A percentile compares a stretch with the other conserved stretches of the same genome.
These are phyloP conservation scores for Physcomitrellopsis africana DNA, from an alignment of 225 moss, liverwort and hornwort species.

Conservation along the genomic window DNA sequence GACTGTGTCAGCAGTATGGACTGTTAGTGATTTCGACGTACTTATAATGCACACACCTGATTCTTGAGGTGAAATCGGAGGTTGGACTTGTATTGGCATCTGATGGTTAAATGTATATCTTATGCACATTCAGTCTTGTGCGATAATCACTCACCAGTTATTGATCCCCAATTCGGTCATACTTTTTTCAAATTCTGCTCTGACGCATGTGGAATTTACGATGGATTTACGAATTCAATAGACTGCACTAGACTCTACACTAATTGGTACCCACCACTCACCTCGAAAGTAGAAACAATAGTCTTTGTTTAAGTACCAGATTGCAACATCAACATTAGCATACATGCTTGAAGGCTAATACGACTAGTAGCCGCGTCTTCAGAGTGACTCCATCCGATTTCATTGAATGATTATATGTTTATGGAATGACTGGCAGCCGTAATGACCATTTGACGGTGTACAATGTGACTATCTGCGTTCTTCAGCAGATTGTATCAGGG, in stretches of 20 bases:
- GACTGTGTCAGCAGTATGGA: conserved; percentile 46
- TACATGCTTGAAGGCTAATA: background rate
- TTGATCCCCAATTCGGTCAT: too few relatives aligned
- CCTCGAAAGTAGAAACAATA: background rate
- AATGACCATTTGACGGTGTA: too few relatives aligned
- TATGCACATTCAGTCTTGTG: too few relatives aligned
- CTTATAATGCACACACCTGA: conserved; percentile 14
- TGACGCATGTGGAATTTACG: too few relatives aligned
- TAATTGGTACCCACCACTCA: background rate
- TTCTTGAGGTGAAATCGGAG: background rate
- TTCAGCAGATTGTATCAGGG: background rate
- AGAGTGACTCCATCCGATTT: background rate
- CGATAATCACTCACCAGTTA: too few relatives aligned
- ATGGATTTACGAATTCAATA: too few relatives aligned
- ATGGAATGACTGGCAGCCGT: too few relatives aligned
- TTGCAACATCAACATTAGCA: background rate
- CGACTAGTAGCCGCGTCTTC: background rate
- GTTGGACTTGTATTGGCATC: background rate
- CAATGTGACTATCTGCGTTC: background rate
- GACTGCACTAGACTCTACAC: too few relatives aligned
- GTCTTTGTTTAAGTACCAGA: background rate
- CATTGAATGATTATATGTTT: background rate
- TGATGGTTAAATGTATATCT: too few relatives aligned
- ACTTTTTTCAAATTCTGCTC: too few relatives aligned
- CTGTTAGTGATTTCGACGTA: conserved; percentile 48